phyloP scores from a whole-genome alignment of 2,329 filamentous ascomycete genomes.

The Tolypocladium cylindrosporum region DNA sequence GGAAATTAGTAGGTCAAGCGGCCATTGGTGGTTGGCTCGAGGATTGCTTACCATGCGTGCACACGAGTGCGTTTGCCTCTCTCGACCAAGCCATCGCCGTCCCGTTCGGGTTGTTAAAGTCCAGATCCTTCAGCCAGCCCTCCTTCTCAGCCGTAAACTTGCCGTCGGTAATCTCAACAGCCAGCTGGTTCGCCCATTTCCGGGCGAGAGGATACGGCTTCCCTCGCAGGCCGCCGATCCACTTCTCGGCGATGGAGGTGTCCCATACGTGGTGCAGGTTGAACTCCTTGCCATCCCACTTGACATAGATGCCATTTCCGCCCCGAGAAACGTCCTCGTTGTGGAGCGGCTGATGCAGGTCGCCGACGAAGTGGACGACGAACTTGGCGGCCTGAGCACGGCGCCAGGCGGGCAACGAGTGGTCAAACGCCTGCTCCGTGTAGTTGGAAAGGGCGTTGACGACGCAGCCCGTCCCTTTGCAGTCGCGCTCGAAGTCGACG shows the following conservation, averaged over 20 bases:
- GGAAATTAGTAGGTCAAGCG: slow-evolving; percentile 2
- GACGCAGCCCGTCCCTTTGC: slow-evolving; percentile 51
- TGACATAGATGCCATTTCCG: slow-evolving; percentile 58
- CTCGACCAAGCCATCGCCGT: slow-evolving; percentile 55
- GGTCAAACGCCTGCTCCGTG: slow-evolving; percentile 43
- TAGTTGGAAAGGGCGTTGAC: slow-evolving; percentile 52
- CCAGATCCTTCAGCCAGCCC: slow-evolving; percentile 47
- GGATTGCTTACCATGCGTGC: slow-evolving; percentile 41
- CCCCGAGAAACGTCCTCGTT: slow-evolving; percentile 53
- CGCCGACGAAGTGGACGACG: slow-evolving; percentile 58
- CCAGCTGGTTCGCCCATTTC: slow-evolving; percentile 47
- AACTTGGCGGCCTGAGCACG: slow-evolving; percentile 55
- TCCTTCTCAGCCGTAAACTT: slow-evolving; percentile 39
- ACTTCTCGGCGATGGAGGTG: slow-evolving; percentile 55
- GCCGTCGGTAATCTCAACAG: slow-evolving; percentile 42
- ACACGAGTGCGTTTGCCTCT: slow-evolving; percentile 54
- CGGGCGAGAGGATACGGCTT: slow-evolving; percentile 39
- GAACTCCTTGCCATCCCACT: slow-evolving; percentile 43
- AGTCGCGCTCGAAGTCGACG: slow-evolving; percentile 51
- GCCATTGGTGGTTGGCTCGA: neutral
- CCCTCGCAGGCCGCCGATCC: slow-evolving; percentile 45
- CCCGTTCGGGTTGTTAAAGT: slow-evolving; percentile 40
- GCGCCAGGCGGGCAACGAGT: slow-evolving; percentile 30
- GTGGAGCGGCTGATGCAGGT: slow-evolving; percentile 61
- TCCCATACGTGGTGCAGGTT: slow-evolving; percentile 72